Conservation (phyloP, 78 protist species). For the Protostelium mycophagum region DNA sequence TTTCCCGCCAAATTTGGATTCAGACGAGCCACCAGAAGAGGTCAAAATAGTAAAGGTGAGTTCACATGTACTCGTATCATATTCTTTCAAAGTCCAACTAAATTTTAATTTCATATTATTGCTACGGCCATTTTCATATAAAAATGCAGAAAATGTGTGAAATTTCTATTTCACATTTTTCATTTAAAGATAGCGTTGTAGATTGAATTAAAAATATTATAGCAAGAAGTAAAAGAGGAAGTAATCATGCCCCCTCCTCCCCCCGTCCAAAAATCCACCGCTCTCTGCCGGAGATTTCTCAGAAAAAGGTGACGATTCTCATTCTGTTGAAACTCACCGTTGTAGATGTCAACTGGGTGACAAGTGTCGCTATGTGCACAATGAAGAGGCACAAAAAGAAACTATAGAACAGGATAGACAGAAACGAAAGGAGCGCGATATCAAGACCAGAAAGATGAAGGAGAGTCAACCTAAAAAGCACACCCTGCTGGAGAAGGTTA, state of each 20-base stretch:
- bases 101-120: too few species aligned
- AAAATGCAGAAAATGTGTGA: too few species aligned
- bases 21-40: too few species aligned
- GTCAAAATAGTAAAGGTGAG: too few species aligned
- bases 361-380: not conserved
- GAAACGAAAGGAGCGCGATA: not conserved
- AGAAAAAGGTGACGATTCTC: not conserved
- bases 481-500: not conserved
- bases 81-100: too few species aligned
- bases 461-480: not conserved
- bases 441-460: not conserved
- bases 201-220: not conserved
- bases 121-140: too few species aligned
- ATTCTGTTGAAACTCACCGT: not conserved
- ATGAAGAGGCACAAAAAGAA: not conserved
- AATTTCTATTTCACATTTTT: too few species aligned
- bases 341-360: not conserved
- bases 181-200: not conserved
- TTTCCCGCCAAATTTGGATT: too few species aligned
- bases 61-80: too few species aligned
- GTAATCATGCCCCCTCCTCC: too few species aligned
- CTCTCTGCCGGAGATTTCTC: not conserved
- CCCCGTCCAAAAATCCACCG: not conserved
- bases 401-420: not conserved
- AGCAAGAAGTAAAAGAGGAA: not conserved